A percentile compares a stretch with the other conserved stretches of the same genome.
Conservation (phyloP, 2,329 filamentous ascomycete genomes). For the Aschersonia sp. region DNA sequence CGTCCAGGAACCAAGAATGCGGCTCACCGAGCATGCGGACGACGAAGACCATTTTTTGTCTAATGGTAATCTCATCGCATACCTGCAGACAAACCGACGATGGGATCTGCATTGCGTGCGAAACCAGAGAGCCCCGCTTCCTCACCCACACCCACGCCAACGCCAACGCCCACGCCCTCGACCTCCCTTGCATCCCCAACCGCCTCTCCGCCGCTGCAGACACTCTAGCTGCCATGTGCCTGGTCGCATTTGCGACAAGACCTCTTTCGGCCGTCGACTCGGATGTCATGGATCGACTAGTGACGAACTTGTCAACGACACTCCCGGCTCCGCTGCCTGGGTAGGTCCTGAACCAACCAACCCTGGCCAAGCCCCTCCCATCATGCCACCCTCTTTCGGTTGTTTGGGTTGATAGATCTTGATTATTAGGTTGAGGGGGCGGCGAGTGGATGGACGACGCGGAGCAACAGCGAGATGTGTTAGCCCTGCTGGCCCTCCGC, state of each 20-base stretch:
- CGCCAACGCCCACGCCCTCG: background rate
- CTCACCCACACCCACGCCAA: background rate
- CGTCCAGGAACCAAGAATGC: constrained; percentile 13
- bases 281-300: constrained; percentile 5
- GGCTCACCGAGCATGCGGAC: constrained; percentile 10
- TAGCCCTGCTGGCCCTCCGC: constrained; percentile 14
- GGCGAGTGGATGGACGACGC: constrained; percentile 2
- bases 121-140: background rate
- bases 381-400: constrained; percentile 4
- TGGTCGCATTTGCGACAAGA: constrained; percentile 10
- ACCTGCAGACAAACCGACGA: constrained; percentile 9
- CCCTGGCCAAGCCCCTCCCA: constrained; percentile 6
- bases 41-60: constrained; percentile 14
- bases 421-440: constrained; percentile 16
- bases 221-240: constrained; percentile 20
- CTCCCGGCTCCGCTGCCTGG: background rate
- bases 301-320: constrained; percentile 2
- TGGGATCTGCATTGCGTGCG: background rate
- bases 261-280: constrained; percentile 11
- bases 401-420: constrained; percentile 18
- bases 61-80: constrained; percentile 27
- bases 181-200: constrained; percentile 20
- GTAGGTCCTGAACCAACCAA: background rate
- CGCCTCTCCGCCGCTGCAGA: constrained; percentile 16
- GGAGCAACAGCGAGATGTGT: constrained; percentile 6